Evolutionary conservation across 75 land plant species (phyloP).

Genomic region (Sequoia sempervirens): DNA sequence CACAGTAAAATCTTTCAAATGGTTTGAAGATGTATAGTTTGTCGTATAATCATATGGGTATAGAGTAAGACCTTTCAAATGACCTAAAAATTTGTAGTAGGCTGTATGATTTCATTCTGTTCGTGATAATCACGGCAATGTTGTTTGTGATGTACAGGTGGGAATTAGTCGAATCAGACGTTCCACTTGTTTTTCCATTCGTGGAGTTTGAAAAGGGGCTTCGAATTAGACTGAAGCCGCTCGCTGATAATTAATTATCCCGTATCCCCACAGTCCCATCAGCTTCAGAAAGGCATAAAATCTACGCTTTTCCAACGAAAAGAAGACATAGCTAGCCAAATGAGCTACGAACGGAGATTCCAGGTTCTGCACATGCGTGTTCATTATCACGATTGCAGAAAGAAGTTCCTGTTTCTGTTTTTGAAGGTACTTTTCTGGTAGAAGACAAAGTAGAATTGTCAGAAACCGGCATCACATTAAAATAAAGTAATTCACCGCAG

Average conservation of each 20-base stretch:
- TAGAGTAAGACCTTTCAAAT: too few species aligned
- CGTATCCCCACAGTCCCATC: neutral
- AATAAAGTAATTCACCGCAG: neutral
- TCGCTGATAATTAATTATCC: neutral
- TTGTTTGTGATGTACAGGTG: conserved; percentile 16
- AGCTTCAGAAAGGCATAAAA: too few species aligned
- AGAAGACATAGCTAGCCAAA: too few species aligned
- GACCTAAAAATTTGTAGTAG: too few species aligned
- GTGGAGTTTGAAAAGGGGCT: conserved; percentile 71
- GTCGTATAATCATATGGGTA: too few species aligned
- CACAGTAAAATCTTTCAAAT: too few species aligned
- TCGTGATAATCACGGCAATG: neutral
- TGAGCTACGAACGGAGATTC: too few species aligned
- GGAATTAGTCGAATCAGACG: conserved; percentile 46
- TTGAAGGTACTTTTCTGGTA: too few species aligned
- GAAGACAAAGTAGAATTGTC: neutral
- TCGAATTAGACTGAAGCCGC: conserved; percentile 31
- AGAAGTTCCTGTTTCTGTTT: neutral
- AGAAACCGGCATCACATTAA: neutral
- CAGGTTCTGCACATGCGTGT: neutral
- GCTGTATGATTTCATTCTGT: too few species aligned
- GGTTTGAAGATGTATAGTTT: too few species aligned
- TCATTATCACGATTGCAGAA: neutral
- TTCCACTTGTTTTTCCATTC: conserved; percentile 57
- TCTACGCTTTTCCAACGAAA: neutral